Evolutionary conservation across 2,329 filamentous ascomycete genomes (phyloP), one percentile per base, ranked within the genome.

Genomic region (Ascochyta fabae): DNA sequence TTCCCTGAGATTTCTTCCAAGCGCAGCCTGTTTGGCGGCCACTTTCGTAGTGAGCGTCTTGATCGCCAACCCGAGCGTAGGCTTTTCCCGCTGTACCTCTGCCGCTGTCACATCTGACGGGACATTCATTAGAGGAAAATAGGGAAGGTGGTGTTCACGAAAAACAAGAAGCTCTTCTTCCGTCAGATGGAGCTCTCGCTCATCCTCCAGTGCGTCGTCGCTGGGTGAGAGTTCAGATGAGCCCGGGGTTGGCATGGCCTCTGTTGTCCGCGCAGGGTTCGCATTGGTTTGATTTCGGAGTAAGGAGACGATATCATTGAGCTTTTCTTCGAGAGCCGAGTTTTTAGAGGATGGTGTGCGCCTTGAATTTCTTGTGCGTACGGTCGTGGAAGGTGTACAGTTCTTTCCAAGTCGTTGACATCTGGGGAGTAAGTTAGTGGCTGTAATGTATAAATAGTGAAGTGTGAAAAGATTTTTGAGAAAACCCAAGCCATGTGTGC

Each of bases 231-330:
- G 16, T 7, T 49, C 31, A 4, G 49, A 45, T 5, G 58, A 63
- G 24, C 49, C 44, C 3, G 59, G 62, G 12, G 60, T 63, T 19
- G 55, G 48, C 7, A 56, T 35, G 9, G 53, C 23, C 4, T 61
- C 55, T 8, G 36, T 26, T 6, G 41, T 19, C 15, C 13, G 56
- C 13, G 5, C 63, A 24, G 53, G 44, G 2, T 47, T 43, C 16
- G 51, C 27, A 13, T 48, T 45, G n/a, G 36, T 48, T 12, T 15
- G 61, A 33, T 31, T 60, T n/a, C 65, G 66, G 6, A 73, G 61
- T 16, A 74, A 34, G 1, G 66, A 57, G 4, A 72, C 71, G 1
- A 75, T 45, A 36, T 66, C 66, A 39, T 72, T 65, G 9, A 75
- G 56, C 22, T 71, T 74, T 10, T 73, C 68, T 39, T 75, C 72